A percentile compares a stretch with the other conserved stretches of the same genome.
Evolutionary conservation across 441 rosid species (phyloP).

Genomic region (Codiaeum variegatum): DNA sequence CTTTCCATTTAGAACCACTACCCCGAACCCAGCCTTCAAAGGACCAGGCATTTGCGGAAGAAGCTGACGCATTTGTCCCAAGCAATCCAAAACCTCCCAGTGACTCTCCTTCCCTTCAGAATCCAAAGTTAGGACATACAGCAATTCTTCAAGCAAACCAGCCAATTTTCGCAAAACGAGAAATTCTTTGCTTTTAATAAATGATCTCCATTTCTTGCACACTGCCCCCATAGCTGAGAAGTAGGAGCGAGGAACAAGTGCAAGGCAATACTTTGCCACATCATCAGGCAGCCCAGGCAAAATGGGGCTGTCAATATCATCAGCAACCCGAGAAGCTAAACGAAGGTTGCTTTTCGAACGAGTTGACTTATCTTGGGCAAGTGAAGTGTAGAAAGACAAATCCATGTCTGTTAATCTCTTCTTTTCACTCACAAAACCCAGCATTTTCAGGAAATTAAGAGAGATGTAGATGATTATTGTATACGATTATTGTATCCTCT

Average conservation of each 20-base stretch:
- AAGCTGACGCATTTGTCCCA: conserved; percentile 48
- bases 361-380: conserved; percentile 23
- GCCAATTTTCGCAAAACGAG: conserved; percentile 65
- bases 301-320: conserved; percentile 45
- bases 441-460: conserved; percentile 40
- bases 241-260: conserved; percentile 73
- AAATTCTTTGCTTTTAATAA: conserved; percentile 81
- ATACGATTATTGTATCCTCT: neutral
- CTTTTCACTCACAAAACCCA: conserved; percentile 44
- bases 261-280: conserved; percentile 73
- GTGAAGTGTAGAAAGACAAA: conserved; percentile 34
- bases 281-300: conserved; percentile 92
- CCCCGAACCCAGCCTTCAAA: conserved; percentile 63
- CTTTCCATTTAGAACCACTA: conserved; percentile 71
- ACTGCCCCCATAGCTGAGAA: conserved; percentile 85
- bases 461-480: conserved; percentile 19
- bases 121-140: conserved; percentile 70
- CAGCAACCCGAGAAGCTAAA: conserved; percentile 31
- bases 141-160: conserved; percentile 83
- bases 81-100: conserved; percentile 85
- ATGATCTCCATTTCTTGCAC: conserved; percentile 87
- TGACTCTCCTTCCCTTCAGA: conserved; percentile 69
- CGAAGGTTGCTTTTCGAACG: conserved; percentile 36
- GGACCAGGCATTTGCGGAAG: conserved; percentile 91
- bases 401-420: conserved; percentile 45